These are phyloP conservation scores for Cardiospermum halicacabum DNA, from an alignment of 345 rosid species.

Conservation along the genomic window DNA sequence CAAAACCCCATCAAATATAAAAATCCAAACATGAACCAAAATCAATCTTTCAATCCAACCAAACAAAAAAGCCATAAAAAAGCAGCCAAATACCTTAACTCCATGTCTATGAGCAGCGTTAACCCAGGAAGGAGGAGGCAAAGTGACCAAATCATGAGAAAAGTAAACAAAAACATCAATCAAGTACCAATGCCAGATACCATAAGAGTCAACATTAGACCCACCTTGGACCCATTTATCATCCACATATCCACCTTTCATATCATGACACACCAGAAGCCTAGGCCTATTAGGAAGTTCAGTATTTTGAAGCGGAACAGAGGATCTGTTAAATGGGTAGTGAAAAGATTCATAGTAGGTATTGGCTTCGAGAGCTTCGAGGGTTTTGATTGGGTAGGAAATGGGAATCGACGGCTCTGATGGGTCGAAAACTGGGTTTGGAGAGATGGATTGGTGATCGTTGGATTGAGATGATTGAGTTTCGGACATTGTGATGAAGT, in stretches of 20 bases:
- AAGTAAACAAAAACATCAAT: constrained; percentile 84
- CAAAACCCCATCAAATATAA: background rate
- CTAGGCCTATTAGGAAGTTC: constrained; percentile 41
- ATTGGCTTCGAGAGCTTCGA: constrained; percentile 51
- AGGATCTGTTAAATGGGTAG: constrained; percentile 61
- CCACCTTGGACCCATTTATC: constrained; percentile 94
- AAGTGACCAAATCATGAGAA: constrained; percentile 64
- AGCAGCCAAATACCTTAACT: constrained; percentile 44
- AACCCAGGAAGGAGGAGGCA: constrained; percentile 94
- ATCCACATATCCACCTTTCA: constrained; percentile 70
- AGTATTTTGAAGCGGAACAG: constrained; percentile 39
- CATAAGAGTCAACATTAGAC: constrained; percentile 42
- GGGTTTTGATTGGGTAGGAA: constrained; percentile 69
- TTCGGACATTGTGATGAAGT: constrained; percentile 23
- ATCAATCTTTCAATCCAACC: background rate
- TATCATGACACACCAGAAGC: constrained; percentile 79
- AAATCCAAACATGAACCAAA: background rate
- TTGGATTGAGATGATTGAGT: constrained; percentile 22
- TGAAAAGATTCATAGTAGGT: constrained; percentile 75
- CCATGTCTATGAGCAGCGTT: constrained; percentile 90
- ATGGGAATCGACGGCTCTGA: constrained; percentile 51
- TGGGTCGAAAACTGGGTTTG: constrained; percentile 40
- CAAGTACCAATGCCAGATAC: constrained; percentile 90
- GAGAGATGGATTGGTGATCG: constrained; percentile 9
- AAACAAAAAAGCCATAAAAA: background rate